Evolutionary conservation across 2,329 filamentous ascomycete genomes (phyloP).

Genomic region (Cladorrhinum sp.): DNA sequence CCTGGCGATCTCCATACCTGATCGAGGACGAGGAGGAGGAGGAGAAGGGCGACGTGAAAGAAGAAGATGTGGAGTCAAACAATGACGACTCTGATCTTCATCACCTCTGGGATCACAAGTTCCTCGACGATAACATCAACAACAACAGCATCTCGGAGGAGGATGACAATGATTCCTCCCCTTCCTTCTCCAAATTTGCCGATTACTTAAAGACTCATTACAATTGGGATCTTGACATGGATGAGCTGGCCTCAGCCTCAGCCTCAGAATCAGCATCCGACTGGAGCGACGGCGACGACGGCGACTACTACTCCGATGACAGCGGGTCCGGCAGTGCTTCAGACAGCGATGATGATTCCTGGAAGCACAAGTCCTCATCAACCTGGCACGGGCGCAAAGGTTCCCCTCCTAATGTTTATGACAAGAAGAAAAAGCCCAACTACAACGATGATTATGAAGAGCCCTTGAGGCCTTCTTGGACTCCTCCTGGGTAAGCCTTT

Average conservation of each 20-base stretch:
- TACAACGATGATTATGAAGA: too few species aligned
- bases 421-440: not conserved
- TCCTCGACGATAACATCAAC: too few species aligned
- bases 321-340: not conserved
- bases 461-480: too few species aligned
- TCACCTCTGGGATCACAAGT: not conserved
- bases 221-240: too few species aligned
- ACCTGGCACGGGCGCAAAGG: not conserved
- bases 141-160: too few species aligned
- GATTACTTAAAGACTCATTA: too few species aligned
- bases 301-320: too few species aligned
- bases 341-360: not conserved
- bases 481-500: too few species aligned
- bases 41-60: not conserved
- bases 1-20: not conserved
- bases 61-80: too few species aligned
- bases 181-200: too few species aligned
- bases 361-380: too few species aligned
- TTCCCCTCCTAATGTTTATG: not conserved
- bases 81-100: not conserved
- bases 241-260: not conserved
- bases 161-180: too few species aligned
- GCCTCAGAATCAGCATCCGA: not conserved
- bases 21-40: not conserved
- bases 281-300: not conserved